phyloP scores from a whole-genome alignment of 2,329 filamentous ascomycete species.

The Hortaea sp. region DNA sequence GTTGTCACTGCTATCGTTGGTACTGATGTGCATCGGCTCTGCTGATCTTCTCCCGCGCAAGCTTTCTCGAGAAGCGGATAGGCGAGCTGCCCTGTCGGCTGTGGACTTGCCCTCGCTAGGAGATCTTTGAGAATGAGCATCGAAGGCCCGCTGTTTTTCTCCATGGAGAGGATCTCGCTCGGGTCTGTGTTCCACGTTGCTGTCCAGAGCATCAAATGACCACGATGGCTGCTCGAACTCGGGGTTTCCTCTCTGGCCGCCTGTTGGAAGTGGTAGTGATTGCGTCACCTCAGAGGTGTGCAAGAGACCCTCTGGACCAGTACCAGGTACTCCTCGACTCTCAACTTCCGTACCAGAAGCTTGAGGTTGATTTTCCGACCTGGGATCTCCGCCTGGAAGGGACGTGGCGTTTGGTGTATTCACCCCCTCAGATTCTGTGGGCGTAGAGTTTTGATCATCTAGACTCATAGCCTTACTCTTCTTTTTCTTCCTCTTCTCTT shows the following conservation, averaged over 20 bases:
- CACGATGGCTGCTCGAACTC: not conserved
- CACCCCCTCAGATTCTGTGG: no score
- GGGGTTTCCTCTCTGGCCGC: not conserved
- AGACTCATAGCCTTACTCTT: conserved; percentile 9
- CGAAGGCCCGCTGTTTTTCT: conserved; percentile 18
- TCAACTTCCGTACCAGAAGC: no score
- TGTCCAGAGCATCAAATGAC: conserved; percentile 4
- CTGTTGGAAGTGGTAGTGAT: conserved; percentile 8
- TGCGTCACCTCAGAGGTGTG: conserved; percentile 20
- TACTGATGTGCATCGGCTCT: conserved; percentile 20
- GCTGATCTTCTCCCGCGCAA: conserved; percentile 19
- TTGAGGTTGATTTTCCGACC: no score
- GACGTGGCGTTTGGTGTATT: no score
- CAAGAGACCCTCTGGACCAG: conserved; percentile 6
- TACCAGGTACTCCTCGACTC: no score
- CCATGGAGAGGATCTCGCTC: not conserved
- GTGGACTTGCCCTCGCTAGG: no score
- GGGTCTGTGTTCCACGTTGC: not conserved
- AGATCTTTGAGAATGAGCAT: conserved; percentile 33
- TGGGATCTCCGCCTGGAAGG: no score
- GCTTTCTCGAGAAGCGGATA: conserved; percentile 15
- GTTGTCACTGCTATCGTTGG: conserved; percentile 6
- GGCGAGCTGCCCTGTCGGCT: no score
- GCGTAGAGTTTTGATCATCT: not conserved
- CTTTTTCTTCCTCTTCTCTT: conserved; percentile 22